These are phyloP conservation scores for Colletotrichum sublineola DNA, from an alignment of 2,329 filamentous ascomycete genomes.

Conservation along the genomic window DNA sequence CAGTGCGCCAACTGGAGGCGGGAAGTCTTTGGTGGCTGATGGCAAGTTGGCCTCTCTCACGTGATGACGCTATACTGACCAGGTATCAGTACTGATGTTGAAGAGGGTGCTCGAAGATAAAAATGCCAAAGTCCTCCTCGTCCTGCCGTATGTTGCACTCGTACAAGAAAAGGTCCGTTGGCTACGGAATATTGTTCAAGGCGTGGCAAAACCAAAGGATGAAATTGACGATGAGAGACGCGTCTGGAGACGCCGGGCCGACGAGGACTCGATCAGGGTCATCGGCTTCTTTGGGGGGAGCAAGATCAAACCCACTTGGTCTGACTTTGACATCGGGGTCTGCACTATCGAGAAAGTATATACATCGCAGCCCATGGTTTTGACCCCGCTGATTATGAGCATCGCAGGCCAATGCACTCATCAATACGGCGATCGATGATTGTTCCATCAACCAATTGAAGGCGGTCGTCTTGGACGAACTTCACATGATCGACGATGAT, in stretches of 20 bases:
- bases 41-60: constrained; percentile 48
- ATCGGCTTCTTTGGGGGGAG: constrained; percentile 82
- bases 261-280: constrained; percentile 72
- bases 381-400: constrained; percentile 12
- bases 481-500: constrained; percentile 87
- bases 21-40: constrained; percentile 81
- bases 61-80: constrained; percentile 27
- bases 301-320: constrained; percentile 75
- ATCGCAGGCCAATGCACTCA: constrained; percentile 76
- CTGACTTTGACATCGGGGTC: constrained; percentile 81
- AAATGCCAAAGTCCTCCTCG: constrained; percentile 76
- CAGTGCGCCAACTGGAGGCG: constrained; percentile 82
- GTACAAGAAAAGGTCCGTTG: constrained; percentile 85
- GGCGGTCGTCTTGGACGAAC: constrained; percentile 79
- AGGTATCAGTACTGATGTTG: constrained; percentile 73
- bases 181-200: constrained; percentile 76
- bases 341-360: constrained; percentile 82
- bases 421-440: constrained; percentile 81
- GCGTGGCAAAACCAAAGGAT: constrained; percentile 61
- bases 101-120: constrained; percentile 76
- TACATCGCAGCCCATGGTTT: constrained; percentile 2
- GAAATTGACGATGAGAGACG: constrained; percentile 53
- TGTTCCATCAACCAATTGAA: constrained; percentile 74
- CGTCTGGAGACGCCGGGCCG: constrained; percentile 67
- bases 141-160: constrained; percentile 82